These are phyloP conservation scores for Starmerella etchellsii DNA, from an alignment of 805 yeast genomes.

Conservation along the genomic window DNA sequence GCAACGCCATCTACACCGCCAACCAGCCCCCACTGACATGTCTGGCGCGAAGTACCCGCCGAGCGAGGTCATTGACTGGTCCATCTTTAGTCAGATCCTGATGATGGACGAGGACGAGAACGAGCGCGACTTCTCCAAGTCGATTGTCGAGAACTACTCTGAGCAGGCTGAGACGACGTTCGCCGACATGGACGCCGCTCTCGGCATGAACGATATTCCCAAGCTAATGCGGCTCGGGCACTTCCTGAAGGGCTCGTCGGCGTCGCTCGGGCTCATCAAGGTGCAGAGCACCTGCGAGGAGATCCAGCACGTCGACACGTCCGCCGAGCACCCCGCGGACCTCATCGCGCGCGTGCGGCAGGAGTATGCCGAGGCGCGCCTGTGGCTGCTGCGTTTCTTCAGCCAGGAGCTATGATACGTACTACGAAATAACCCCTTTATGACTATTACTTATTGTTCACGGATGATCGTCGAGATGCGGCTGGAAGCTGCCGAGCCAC, in stretches of 20 bases:
- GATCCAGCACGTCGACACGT: constrained; percentile 78
- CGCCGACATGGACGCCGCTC: constrained; percentile 47
- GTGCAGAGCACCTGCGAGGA: constrained; percentile 83
- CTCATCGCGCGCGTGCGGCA: constrained; percentile 24
- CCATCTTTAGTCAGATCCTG: constrained; percentile 71
- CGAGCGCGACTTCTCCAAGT: constrained; percentile 65
- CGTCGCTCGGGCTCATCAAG: constrained; percentile 73
- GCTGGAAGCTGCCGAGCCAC: constrained; percentile 15
- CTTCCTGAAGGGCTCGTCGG: constrained; percentile 88
- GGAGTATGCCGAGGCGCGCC: constrained; percentile 28
- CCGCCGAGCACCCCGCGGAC: constrained; percentile 25
- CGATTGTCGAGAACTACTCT: constrained; percentile 68
- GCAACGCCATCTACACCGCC: too few relatives aligned
- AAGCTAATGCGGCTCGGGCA: constrained; percentile 72
- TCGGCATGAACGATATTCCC: constrained; percentile 34
- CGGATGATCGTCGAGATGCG: not conserved
- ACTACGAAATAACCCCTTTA: too few relatives aligned
- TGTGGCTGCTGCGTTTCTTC: constrained; percentile 24
- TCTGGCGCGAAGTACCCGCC: constrained; percentile 10
- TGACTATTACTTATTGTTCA: too few relatives aligned
- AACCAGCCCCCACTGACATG: too few relatives aligned
- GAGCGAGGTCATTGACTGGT: constrained; percentile 69
- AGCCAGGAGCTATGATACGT: not conserved
- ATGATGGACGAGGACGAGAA: constrained; percentile 91
- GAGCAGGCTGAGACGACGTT: constrained; percentile 83